Evolutionary conservation across 805 yeast species (phyloP), one percentile per base, ranked within the genome.

Genomic region (Blastobotrys mokoenaii): DNA sequence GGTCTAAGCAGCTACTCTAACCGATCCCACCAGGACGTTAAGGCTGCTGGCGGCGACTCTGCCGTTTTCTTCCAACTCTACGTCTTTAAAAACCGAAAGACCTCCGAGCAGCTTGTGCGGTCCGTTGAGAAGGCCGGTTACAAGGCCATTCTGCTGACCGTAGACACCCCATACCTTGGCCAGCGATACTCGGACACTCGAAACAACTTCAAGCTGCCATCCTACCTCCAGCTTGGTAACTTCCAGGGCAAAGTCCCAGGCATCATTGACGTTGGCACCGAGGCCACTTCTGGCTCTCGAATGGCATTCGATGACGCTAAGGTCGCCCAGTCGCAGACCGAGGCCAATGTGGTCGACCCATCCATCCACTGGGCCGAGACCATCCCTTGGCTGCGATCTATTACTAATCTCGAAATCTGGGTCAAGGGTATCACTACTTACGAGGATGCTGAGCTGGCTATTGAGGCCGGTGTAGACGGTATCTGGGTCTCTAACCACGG

Each of bases 401-500:
- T 54, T 29, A 72, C 80, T 1, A 57, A 62, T 1, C 56, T 77
- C 43, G 74, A 79, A 34, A 63, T 74, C 50, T 72, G 71, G 54
- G 66, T 71, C 50, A 82, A 82, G 58, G 89, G 89, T 2, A 66
- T 82, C 11, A 82, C 80, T 58, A 67, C 81, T 6, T 76, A 75
- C 11, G 86, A 80, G 50, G 89, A 83, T 56, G 74, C 80, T 2
- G 33, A 38, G 22, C 31, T 38, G 14, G 74, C 80, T 2, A 72
- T 74, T 3, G 74, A 75, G 45, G 64, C 73, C 44, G 85, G 84
- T 0, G 74, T 78, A 27, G 75, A 75, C 42, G 89, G 85, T 7
- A 75, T 80, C 17, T 72, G 81, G 44, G 67, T 83, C 7, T 80
- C 87, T 10, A 82, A 83, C 57, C 87, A 82, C 60, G 88, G 88